A percentile compares a stretch with the other conserved stretches of the same genome.
Conservation (phyloP, 2,329 filamentous ascomycete genomes). For the Apiospora saccharicola region DNA sequence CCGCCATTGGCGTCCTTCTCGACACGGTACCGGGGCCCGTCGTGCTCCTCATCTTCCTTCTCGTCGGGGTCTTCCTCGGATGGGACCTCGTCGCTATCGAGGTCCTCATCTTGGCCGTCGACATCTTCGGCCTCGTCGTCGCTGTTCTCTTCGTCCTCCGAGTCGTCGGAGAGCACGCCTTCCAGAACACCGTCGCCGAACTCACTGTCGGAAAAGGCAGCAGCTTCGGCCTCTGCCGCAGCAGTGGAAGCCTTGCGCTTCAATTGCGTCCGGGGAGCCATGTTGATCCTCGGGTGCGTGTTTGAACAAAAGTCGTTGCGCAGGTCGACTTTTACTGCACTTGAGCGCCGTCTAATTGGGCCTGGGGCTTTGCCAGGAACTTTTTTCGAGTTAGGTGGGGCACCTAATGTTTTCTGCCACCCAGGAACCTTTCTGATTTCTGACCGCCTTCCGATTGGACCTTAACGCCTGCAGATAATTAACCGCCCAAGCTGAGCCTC, state of each 20-base stretch:
- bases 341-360: constrained; percentile 5
- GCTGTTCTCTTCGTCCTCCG: constrained; percentile 56
- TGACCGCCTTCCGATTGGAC: background rate
- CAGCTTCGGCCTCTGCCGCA: constrained; percentile 56
- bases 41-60: constrained; percentile 47
- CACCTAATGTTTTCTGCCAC: constrained; percentile 10
- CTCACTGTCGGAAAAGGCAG: constrained; percentile 67
- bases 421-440: background rate
- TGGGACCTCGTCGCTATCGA: constrained; percentile 58
- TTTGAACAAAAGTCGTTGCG: constrained; percentile 17
- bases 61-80: constrained; percentile 51
- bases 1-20: constrained; percentile 89
- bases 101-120: constrained; percentile 45
- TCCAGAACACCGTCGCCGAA: constrained; percentile 62
- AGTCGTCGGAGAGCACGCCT: constrained; percentile 66
- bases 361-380: constrained; percentile 11
- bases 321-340: constrained; percentile 21
- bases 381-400: constrained; percentile 13
- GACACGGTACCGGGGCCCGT: constrained; percentile 59
- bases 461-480: background rate
- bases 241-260: constrained; percentile 72
- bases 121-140: constrained; percentile 61
- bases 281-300: constrained; percentile 35
- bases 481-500: background rate
- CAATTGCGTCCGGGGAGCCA: constrained; percentile 54